A percentile compares a stretch with the other conserved stretches of the same genome.
Evolutionary conservation across 2,329 filamentous ascomycete genomes (phyloP).

Genomic region (Aspergillus fumigatus): DNA sequence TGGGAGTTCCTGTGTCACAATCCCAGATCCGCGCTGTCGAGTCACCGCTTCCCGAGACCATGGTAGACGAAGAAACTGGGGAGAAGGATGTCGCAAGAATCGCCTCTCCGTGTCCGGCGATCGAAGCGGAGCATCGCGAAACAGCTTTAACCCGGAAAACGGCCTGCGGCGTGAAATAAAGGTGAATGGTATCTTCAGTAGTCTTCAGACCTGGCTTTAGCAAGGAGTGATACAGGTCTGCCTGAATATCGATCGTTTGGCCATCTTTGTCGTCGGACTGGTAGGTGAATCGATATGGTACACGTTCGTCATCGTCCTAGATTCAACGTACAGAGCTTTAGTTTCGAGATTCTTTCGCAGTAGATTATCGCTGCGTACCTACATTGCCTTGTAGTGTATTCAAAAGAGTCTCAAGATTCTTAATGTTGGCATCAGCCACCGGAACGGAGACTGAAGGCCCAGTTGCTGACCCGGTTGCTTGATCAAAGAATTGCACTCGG

Average conservation of each 20-base stretch:
- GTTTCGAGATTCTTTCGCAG: not conserved
- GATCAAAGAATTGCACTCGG: slow-evolving; percentile 83
- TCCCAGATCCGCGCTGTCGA: slow-evolving; percentile 92
- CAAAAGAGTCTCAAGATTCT: slow-evolving; percentile 80
- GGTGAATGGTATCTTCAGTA: slow-evolving; percentile 58
- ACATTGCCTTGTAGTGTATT: slow-evolving; percentile 79
- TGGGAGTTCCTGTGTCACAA: slow-evolving; percentile 84
- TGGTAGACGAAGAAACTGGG: slow-evolving; percentile 66
- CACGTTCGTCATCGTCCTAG: slow-evolving; percentile 55
- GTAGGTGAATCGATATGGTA: slow-evolving; percentile 65
- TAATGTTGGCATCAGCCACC: slow-evolving; percentile 77
- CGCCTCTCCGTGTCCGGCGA: slow-evolving; percentile 85
- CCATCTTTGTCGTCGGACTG: slow-evolving; percentile 37
- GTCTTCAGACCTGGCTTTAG: slow-evolving; percentile 49
- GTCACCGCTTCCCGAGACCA: slow-evolving; percentile 88
- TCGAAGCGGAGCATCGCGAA: slow-evolving; percentile 80
- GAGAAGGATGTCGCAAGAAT: slow-evolving; percentile 86
- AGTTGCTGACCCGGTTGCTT: slow-evolving; percentile 64
- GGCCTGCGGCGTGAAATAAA: slow-evolving; percentile 74
- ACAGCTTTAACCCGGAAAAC: slow-evolving; percentile 92
- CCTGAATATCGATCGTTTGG: slow-evolving; percentile 42
- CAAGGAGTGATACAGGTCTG: slow-evolving; percentile 49
- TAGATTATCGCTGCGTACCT: slow-evolving; percentile 24
- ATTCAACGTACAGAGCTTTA: not conserved
- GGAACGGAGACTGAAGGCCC: slow-evolving; percentile 71